These are phyloP conservation scores for Monotropa hypopitys DNA, from an alignment of 179 eudicot genomes.

Conservation along the genomic window DNA sequence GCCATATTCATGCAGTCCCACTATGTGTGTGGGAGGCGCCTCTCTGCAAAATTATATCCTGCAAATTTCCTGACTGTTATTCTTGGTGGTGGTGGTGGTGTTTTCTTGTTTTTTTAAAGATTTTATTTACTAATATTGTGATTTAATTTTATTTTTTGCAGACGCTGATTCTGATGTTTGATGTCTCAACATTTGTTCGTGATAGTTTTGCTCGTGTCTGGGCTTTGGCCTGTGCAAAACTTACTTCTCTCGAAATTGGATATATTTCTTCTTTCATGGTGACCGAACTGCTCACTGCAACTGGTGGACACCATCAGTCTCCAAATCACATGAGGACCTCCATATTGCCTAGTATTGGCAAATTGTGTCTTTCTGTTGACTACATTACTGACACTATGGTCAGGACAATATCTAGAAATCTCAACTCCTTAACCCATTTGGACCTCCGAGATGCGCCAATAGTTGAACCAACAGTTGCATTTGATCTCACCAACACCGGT, in stretches of 20 bases:
- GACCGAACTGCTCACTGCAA: constrained; percentile 63
- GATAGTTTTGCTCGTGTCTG: constrained; percentile 68
- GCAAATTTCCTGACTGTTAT: background rate
- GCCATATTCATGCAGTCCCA: background rate
- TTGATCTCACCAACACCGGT: constrained; percentile 77
- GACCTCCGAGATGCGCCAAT: constrained; percentile 95
- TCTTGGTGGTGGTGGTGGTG: background rate
- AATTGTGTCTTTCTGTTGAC: constrained; percentile 80
- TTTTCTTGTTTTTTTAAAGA: background rate
- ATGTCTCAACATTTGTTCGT: constrained; percentile 66
- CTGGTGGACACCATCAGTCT: constrained; percentile 32
- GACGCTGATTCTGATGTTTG: constrained; percentile 79
- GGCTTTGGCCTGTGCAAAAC: constrained; percentile 58
- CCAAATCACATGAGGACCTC: constrained; percentile 26
- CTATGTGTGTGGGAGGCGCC: background rate
- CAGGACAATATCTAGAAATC: constrained; percentile 50
- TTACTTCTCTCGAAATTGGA: constrained; percentile 74
- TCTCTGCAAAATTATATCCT: background rate
- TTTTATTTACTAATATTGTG: background rate
- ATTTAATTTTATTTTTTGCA: constrained; percentile 22
- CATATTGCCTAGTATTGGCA: constrained; percentile 49
- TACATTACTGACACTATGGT: constrained; percentile 85
- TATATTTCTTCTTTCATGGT: constrained; percentile 69
- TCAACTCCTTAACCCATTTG: constrained; percentile 55
- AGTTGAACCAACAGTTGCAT: constrained; percentile 58